phyloP scores from a whole-genome alignment of 202 grass and related monocot species.

The Elaeis oleifera region DNA sequence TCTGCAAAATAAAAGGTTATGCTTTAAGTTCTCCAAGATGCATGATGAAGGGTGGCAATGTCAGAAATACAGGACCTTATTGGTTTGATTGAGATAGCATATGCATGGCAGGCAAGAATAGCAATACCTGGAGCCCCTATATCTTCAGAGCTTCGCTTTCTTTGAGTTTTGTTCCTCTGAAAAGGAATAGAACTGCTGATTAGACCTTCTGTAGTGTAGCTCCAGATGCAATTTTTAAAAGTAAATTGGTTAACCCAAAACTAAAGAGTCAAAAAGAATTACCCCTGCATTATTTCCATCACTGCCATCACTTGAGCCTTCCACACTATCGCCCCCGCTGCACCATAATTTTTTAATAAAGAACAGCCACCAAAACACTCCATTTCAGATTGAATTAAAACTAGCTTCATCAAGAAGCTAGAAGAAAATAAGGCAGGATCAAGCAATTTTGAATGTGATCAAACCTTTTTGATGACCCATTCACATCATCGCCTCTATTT shows the following conservation, averaged over 20 bases:
- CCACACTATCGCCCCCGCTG: conserved; percentile 62
- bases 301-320: conserved; percentile 70
- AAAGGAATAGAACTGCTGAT: conserved; percentile 12
- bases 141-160: conserved; percentile 47
- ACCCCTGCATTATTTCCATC: conserved; percentile 43
- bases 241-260: not conserved
- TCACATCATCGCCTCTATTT: conserved; percentile 20
- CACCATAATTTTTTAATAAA: conserved; percentile 12
- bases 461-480: conserved; percentile 39
- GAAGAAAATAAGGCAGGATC: not conserved
- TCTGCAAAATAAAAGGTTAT: no score
- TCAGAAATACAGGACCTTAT: no score
- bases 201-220: no score
- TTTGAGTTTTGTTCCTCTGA: conserved; percentile 38
- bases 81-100: not conserved
- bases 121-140: conserved; percentile 42
- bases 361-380: conserved; percentile 8
- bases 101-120: not conserved
- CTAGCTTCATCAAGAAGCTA: no score
- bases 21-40: no score
- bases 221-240: no score
- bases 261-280: conserved; percentile 3
- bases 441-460: conserved; percentile 2
- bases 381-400: no score
- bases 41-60: no score